phyloP scores from a whole-genome alignment of 1,284 basidiomycete species.

The Afroboletus lepidellus region DNA sequence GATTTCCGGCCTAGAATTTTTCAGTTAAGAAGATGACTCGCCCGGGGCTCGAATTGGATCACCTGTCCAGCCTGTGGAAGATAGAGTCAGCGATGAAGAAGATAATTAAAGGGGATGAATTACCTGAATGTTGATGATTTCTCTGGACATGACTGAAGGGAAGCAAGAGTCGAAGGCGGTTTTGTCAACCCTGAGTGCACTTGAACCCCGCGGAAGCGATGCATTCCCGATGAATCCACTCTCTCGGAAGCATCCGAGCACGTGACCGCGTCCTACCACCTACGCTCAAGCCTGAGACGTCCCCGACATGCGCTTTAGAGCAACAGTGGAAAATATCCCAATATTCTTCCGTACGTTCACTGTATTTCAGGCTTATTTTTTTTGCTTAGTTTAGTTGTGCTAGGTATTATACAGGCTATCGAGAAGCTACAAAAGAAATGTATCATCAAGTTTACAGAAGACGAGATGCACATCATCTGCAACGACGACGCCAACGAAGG shows the following conservation, averaged over 20 bases:
- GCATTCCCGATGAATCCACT: slow-evolving; percentile 5
- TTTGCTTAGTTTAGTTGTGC: neutral
- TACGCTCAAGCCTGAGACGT: neutral
- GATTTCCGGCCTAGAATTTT: slow-evolving; percentile 59
- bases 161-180: slow-evolving; percentile 15
- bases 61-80: slow-evolving; percentile 58
- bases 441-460: slow-evolving; percentile 76
- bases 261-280: slow-evolving; percentile 23
- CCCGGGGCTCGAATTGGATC: slow-evolving; percentile 13
- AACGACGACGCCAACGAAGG: slow-evolving; percentile 77
- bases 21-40: slow-evolving; percentile 15
- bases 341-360: slow-evolving; percentile 55
- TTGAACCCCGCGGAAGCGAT: slow-evolving; percentile 10
- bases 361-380: neutral
- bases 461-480: slow-evolving; percentile 82
- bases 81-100: slow-evolving; percentile 5
- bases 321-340: slow-evolving; percentile 56
- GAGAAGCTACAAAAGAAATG: slow-evolving; percentile 83
- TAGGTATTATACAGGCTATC: slow-evolving; percentile 75
- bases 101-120: slow-evolving; percentile 3
- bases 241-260: slow-evolving; percentile 19
- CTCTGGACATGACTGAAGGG: slow-evolving; percentile 45
- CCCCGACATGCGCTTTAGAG: slow-evolving; percentile 62
- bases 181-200: neutral
- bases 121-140: slow-evolving; percentile 68